phyloP scores from a whole-genome alignment of 805 yeast species.

The Cephaloascus albidus region DNA sequence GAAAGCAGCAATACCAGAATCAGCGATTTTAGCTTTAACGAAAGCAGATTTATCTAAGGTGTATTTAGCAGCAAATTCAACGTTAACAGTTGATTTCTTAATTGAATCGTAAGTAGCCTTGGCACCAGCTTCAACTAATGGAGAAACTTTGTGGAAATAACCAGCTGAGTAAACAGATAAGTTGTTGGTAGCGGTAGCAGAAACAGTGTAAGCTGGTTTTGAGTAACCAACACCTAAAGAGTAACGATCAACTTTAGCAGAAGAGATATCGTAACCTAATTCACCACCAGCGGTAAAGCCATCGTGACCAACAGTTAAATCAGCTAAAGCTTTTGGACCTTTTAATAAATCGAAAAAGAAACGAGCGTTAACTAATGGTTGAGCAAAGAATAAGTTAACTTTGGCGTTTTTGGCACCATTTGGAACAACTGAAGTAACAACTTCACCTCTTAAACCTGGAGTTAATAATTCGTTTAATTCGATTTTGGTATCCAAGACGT shows the following conservation, averaged over 20 bases:
- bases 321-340: slow-evolving; percentile 95
- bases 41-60: slow-evolving; percentile 78
- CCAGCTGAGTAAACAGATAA: slow-evolving; percentile 88
- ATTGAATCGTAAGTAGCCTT: slow-evolving; percentile 94
- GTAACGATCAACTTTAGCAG: slow-evolving; percentile 90
- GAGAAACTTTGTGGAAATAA: slow-evolving; percentile 92
- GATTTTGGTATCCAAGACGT: slow-evolving; percentile 83
- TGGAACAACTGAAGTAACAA: slow-evolving; percentile 83
- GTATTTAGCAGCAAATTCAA: slow-evolving; percentile 96
- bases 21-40: slow-evolving; percentile 95
- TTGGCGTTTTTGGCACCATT: slow-evolving; percentile 78
- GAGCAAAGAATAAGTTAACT: slow-evolving; percentile 83
- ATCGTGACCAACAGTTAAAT: slow-evolving; percentile 89
- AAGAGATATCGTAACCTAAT: slow-evolving; percentile 89
- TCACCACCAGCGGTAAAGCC: slow-evolving; percentile 97
- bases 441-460: slow-evolving; percentile 90
- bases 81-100: slow-evolving; percentile 70
- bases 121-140: slow-evolving; percentile 93
- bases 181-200: slow-evolving; percentile 79
- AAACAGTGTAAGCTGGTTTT: slow-evolving; percentile 78
- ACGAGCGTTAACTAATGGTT: slow-evolving; percentile 89
- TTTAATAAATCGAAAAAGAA: slow-evolving; percentile 91
- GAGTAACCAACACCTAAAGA: slow-evolving; percentile 91
- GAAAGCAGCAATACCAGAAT: slow-evolving; percentile 88
- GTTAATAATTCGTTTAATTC: slow-evolving; percentile 88